phyloP scores from a whole-genome alignment of 2,329 filamentous ascomycete species.

The Penicillium sp. region DNA sequence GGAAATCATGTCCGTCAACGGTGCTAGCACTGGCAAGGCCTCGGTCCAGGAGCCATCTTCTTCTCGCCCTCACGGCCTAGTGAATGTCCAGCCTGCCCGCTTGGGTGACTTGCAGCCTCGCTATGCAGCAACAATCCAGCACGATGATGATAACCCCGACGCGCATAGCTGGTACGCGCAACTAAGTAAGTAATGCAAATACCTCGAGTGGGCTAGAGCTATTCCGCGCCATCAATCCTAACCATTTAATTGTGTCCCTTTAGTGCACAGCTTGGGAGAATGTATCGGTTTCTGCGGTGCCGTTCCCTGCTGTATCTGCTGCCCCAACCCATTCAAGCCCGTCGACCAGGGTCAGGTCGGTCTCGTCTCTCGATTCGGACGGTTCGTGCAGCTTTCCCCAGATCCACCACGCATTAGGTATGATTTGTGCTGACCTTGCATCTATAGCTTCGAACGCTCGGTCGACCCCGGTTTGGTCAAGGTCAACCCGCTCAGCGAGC shows the following conservation, averaged over 20 bases:
- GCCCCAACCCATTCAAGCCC: constrained; percentile 94
- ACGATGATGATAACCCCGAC: constrained; percentile 69
- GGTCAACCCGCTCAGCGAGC: constrained; percentile 94
- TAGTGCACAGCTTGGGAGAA: constrained; percentile 75
- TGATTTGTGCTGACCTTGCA: constrained; percentile 5
- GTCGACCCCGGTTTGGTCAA: constrained; percentile 97
- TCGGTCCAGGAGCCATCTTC: constrained; percentile 44
- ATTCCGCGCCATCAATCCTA: neutral
- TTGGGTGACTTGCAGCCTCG: constrained; percentile 83
- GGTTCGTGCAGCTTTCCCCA: constrained; percentile 36
- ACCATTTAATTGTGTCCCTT: constrained; percentile 23
- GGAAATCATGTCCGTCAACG: constrained; percentile 38
- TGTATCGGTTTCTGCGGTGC: constrained; percentile 81
- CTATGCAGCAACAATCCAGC: constrained; percentile 70
- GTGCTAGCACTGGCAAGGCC: constrained; percentile 44
- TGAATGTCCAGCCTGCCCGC: constrained; percentile 78
- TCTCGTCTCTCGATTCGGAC: constrained; percentile 92
- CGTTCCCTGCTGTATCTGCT: constrained; percentile 87
- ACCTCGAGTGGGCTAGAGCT: neutral
- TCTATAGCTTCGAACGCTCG: constrained; percentile 78
- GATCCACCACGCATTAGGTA: neutral
- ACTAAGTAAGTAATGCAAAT: constrained; percentile 69
- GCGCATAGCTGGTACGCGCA: constrained; percentile 86
- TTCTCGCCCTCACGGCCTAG: constrained; percentile 55
- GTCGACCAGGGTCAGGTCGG: constrained; percentile 94